Conservation (phyloP, 139 green algal species). For the Raphidocelis subcapitata region DNA sequence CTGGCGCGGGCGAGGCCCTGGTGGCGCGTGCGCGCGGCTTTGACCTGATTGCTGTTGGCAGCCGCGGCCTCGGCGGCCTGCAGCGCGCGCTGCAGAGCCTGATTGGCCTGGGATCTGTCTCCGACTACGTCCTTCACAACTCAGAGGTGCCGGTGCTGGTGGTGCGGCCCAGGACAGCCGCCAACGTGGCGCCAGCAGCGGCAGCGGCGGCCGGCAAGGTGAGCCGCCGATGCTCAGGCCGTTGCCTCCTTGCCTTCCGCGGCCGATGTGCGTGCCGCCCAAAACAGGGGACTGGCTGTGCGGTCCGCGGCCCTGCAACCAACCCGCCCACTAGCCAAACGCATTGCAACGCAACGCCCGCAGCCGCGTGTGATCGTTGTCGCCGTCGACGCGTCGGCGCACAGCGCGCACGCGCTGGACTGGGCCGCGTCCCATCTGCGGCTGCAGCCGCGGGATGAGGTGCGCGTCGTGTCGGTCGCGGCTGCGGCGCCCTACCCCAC, state of each 20-base stretch:
- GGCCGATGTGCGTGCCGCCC: too few species aligned
- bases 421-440: conserved; percentile 43
- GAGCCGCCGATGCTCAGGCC: background rate
- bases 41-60: conserved; percentile 52
- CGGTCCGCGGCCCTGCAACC: too few species aligned
- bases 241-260: too few species aligned
- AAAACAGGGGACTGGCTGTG: too few species aligned
- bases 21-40: conserved; percentile 20
- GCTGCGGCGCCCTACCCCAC: conserved; percentile 49
- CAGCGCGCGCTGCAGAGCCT: conserved; percentile 16
- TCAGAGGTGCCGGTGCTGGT: conserved; percentile 28
- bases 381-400: conserved; percentile 34
- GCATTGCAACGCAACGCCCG: too few species aligned
- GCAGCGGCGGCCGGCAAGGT: background rate
- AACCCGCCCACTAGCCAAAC: too few species aligned
- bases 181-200: background rate
- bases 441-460: conserved; percentile 38
- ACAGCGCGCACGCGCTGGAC: conserved; percentile 30
- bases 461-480: conserved; percentile 57
- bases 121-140: conserved; percentile 46
- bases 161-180: conserved; percentile 7
- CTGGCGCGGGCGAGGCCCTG: conserved; percentile 8
- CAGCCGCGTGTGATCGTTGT: background rate
- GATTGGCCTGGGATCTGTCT: conserved; percentile 50
- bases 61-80: conserved; percentile 41